phyloP scores from a whole-genome alignment of 192 early-diverging fungal genomes.

The Linnemannia schmuckeri region DNA sequence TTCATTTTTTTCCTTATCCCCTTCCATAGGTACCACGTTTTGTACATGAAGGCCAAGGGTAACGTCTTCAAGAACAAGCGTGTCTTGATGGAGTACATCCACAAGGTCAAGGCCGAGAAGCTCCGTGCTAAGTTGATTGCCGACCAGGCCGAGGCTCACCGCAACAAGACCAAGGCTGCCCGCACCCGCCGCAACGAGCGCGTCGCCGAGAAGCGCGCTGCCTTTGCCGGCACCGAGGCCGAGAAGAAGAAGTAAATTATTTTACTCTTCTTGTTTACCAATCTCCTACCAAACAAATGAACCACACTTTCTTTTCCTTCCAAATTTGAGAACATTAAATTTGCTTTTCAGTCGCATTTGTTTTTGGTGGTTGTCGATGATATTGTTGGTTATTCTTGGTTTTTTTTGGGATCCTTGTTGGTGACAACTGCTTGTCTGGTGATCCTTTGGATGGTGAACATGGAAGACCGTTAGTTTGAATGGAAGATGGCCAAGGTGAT shows the following conservation, averaged over 20 bases:
- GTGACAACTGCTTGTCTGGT: too few species aligned
- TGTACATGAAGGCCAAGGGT: conserved; percentile 99
- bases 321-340: conserved; percentile 21
- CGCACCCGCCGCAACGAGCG: conserved; percentile 91
- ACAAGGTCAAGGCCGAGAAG: conserved; percentile 99
- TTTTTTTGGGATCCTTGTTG: background rate
- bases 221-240: conserved; percentile 64
- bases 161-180: conserved; percentile 91
- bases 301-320: background rate
- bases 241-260: conserved; percentile 50
- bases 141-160: conserved; percentile 98
- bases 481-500: too few species aligned
- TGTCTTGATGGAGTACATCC: conserved; percentile 98
- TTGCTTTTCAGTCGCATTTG: conserved; percentile 6
- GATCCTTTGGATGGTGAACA: too few species aligned
- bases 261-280: background rate
- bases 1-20: background rate
- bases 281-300: background rate
- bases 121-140: conserved; percentile 87
- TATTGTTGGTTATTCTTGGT: background rate
- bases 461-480: too few species aligned
- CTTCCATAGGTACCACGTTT: conserved; percentile 76
- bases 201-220: conserved; percentile 91
- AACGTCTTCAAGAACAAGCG: conserved; percentile 99
- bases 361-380: background rate